Evolutionary conservation across 768 basidiomycete species (phyloP).

Genomic region (Neoboletus brunneissimus): DNA sequence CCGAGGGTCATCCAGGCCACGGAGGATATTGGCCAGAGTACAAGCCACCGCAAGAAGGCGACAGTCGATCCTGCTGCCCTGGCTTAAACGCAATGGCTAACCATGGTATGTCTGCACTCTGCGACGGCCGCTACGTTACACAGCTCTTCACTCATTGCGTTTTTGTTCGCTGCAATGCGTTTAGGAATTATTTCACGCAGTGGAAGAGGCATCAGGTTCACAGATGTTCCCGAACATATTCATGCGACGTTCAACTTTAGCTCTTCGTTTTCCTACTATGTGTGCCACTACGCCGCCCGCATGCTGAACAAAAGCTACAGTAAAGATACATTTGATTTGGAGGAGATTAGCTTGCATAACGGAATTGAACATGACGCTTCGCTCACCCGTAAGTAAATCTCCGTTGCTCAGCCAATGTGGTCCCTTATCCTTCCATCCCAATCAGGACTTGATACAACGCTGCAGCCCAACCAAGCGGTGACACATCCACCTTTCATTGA

Average conservation of each 20-base stretch:
- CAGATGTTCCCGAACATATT: conserved; percentile 36
- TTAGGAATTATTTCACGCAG: conserved; percentile 49
- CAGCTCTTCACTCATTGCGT: background rate
- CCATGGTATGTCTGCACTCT: conserved; percentile 53
- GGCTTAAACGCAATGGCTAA: conserved; percentile 77
- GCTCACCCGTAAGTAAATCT: conserved; percentile 24
- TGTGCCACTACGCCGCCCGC: conserved; percentile 54
- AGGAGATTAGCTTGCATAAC: conserved; percentile 30
- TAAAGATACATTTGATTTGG: conserved; percentile 59
- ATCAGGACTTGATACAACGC: conserved; percentile 53
- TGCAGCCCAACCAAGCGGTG: conserved; percentile 51
- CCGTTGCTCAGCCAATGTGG: background rate
- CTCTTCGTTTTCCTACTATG: conserved; percentile 61
- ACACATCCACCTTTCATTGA: conserved; percentile 50
- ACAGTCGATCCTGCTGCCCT: conserved; percentile 70
- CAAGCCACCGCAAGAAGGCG: conserved; percentile 52
- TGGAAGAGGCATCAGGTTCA: conserved; percentile 67
- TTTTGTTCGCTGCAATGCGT: background rate
- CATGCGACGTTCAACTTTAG: conserved; percentile 66
- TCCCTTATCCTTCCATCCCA: background rate
- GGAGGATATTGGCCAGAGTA: conserved; percentile 70
- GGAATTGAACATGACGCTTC: background rate
- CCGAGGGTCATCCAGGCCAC: conserved; percentile 49
- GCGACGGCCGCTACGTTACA: conserved; percentile 31
- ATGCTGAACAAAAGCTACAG: conserved; percentile 55